phyloP scores from a whole-genome alignment of 352 stramenopile species.

The Globisporangium takayamanum region DNA sequence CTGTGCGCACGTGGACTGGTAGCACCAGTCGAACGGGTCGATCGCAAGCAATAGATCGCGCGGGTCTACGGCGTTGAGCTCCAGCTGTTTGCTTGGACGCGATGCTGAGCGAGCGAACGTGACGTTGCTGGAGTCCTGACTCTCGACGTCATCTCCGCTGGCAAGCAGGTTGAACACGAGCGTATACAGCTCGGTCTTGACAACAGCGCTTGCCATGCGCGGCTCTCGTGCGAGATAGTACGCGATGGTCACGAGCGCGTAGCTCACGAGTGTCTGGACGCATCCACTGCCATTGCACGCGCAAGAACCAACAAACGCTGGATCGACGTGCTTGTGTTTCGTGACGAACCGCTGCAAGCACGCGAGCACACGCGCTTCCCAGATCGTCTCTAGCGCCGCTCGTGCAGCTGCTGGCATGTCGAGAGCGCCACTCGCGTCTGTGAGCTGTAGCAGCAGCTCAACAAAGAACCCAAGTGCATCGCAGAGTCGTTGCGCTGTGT shows the following conservation, averaged over 20 bases:
- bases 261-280: conserved; percentile 19
- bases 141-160: neutral
- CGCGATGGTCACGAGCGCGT: conserved; percentile 28
- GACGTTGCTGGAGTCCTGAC: neutral
- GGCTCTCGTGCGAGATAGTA: conserved; percentile 33
- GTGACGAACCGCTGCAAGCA: conserved; percentile 31
- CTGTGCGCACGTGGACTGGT: conserved; percentile 21
- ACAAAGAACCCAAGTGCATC: conserved; percentile 25
- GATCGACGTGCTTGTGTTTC: conserved; percentile 2
- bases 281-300: conserved; percentile 8
- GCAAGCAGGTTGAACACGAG: conserved; percentile 23
- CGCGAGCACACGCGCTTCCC: conserved; percentile 27
- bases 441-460: conserved; percentile 21
- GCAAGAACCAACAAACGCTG: conserved; percentile 14
- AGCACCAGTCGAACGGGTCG: conserved; percentile 62
- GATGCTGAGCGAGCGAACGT: neutral
- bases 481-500: neutral
- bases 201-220: conserved; percentile 22
- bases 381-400: conserved; percentile 22
- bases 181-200: conserved; percentile 32
- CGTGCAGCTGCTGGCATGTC: conserved; percentile 5
- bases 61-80: conserved; percentile 15
- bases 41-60: conserved; percentile 35
- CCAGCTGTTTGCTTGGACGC: neutral
- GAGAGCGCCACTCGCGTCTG: conserved; percentile 1